Percentiles rank a stretch among this genome's conserved stretches.
Evolutionary conservation across 345 rosid species (phyloP).

Genomic region (Psidium guajava): DNA sequence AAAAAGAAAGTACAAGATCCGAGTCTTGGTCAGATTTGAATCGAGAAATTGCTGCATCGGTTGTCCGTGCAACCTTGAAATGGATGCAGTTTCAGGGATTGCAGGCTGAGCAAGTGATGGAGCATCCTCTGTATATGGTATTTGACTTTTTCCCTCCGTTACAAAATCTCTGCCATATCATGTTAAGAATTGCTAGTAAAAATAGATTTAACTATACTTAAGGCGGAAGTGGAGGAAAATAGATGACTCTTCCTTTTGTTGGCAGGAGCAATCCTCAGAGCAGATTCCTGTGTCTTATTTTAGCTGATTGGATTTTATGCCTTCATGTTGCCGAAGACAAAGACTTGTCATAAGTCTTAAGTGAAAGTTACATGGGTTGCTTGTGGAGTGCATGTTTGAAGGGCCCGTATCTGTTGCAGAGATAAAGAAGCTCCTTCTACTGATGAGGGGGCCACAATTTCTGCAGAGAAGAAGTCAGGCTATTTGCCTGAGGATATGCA

Average conservation of each 20-base stretch:
- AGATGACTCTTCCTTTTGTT: not conserved
- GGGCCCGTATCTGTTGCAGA: not conserved
- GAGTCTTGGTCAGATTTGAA: not conserved
- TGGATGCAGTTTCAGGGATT: not conserved
- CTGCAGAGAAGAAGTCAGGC: not conserved
- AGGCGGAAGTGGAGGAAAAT: not conserved
- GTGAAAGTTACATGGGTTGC: not conserved
- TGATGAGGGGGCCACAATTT: not conserved
- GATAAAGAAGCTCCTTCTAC: not conserved
- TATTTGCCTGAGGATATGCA: not conserved
- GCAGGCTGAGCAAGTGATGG: not conserved
- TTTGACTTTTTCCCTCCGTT: not conserved
- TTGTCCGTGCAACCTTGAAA: not conserved
- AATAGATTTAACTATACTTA: not conserved
- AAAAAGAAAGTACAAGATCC: not conserved
- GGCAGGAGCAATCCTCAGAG: not conserved
- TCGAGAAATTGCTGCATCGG: not conserved
- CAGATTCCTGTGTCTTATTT: not conserved
- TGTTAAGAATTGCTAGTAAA: not conserved
- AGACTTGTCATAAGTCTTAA: not conserved
- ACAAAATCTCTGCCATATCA: not conserved
- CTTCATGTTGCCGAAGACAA: not conserved
- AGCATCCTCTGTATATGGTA: not conserved
- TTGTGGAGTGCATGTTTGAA: not conserved
- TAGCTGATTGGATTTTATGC: not conserved